Evolutionary conservation across 2,329 filamentous ascomycete genomes (phyloP).

Genomic region (Coniella lustricola): DNA sequence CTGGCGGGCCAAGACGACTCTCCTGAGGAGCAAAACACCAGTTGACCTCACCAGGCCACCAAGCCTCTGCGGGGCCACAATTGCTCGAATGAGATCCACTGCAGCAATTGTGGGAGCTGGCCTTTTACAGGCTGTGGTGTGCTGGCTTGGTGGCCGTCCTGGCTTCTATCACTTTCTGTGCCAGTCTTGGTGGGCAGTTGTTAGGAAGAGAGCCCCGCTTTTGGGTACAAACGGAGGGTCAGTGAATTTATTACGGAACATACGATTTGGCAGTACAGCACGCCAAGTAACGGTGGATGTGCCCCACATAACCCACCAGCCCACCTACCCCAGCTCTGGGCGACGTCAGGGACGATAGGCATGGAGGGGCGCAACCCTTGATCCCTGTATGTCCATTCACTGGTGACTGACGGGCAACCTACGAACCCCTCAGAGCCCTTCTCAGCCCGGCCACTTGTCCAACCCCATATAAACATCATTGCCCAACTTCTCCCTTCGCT

Average conservation of each 20-base stretch:
- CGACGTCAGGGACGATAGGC: constrained; percentile 15
- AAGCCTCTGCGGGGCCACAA: constrained; percentile 5
- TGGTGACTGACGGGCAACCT: constrained; percentile 10
- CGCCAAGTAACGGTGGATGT: not conserved
- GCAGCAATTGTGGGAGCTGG: too few species aligned
- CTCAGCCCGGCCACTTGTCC: not conserved
- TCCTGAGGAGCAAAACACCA: too few species aligned
- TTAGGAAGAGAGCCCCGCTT: not conserved
- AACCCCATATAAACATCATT: constrained; percentile 12
- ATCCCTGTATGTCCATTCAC: not conserved
- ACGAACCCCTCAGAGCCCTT: constrained; percentile 11
- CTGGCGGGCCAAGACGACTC: too few species aligned
- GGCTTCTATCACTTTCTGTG: constrained; percentile 3
- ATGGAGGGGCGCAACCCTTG: too few species aligned
- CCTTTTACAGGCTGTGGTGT: too few species aligned
- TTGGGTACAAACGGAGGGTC: not conserved
- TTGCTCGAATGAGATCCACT: not conserved
- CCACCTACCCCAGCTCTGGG: constrained; percentile 2
- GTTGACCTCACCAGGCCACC: not conserved
- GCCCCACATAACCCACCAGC: not conserved
- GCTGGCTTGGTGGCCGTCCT: not conserved
- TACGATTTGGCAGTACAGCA: not conserved
- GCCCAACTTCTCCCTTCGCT: not conserved
- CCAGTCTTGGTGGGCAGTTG: not conserved
- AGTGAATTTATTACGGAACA: not conserved